Evolutionary conservation across 2,329 filamentous ascomycete genomes (phyloP).

Genomic region (Pyrenophora tritici-repentis): DNA sequence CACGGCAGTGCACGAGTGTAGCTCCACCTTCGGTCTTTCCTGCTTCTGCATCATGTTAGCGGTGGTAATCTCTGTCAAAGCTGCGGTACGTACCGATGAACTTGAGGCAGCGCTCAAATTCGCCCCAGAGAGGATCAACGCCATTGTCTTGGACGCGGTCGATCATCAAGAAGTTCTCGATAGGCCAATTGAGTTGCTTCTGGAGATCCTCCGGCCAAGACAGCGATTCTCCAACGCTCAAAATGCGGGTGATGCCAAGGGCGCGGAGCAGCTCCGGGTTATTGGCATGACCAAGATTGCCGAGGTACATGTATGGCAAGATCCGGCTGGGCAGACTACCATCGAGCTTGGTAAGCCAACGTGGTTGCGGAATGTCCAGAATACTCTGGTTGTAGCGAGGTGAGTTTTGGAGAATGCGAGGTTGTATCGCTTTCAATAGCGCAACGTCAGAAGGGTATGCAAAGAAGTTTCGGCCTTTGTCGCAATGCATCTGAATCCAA

Average conservation of each 20-base stretch:
- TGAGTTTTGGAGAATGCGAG: constrained; percentile 73
- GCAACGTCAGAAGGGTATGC: constrained; percentile 90
- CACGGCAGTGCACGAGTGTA: constrained; percentile 93
- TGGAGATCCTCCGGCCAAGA: constrained; percentile 74
- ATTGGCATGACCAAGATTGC: constrained; percentile 91
- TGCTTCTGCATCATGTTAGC: constrained; percentile 63
- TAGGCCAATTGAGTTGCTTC: constrained; percentile 67
- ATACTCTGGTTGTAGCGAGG: constrained; percentile 59
- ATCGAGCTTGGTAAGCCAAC: constrained; percentile 83
- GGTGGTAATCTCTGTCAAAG: background rate
- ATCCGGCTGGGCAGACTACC: constrained; percentile 90
- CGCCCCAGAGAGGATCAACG: constrained; percentile 84
- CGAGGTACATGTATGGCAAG: constrained; percentile 92
- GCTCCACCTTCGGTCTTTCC: constrained; percentile 78
- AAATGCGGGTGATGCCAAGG: constrained; percentile 82
- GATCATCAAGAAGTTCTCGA: constrained; percentile 78
- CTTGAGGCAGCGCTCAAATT: constrained; percentile 82
- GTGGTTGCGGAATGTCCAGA: constrained; percentile 66
- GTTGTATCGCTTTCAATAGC: constrained; percentile 76
- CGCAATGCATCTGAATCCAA: constrained; percentile 83
- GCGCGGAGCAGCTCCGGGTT: constrained; percentile 81
- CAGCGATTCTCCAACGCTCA: constrained; percentile 90
- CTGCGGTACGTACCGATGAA: constrained; percentile 77
- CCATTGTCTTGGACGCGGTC: constrained; percentile 95
- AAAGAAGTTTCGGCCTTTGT: constrained; percentile 89